phyloP scores from a whole-genome alignment of 352 stramenopile genomes.

The Globisporangium viniferum region DNA sequence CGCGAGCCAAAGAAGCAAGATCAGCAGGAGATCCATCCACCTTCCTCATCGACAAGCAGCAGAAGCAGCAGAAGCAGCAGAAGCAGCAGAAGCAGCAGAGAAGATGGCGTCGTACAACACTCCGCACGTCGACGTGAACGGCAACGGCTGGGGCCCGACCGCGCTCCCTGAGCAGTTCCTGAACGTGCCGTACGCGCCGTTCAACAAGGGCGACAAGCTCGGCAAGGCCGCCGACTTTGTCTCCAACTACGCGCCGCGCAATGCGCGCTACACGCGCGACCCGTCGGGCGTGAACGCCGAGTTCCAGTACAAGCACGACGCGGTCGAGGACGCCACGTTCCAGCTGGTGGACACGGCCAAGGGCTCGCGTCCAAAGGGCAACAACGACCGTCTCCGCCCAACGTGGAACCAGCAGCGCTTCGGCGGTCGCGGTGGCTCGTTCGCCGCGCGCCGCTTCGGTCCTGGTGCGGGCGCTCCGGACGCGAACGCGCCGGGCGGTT shows the following conservation, averaged over 20 bases:
- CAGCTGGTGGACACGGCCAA: slow-evolving; percentile 94
- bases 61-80: slow-evolving; percentile 1
- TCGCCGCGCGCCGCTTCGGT: slow-evolving; percentile 24
- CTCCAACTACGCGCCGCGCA: slow-evolving; percentile 65
- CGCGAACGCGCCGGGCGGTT: slow-evolving; percentile 37
- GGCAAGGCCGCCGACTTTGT: slow-evolving; percentile 94
- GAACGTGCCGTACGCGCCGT: slow-evolving; percentile 93
- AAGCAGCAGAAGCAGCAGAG: background rate
- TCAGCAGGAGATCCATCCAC: background rate
- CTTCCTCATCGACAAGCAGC: background rate
- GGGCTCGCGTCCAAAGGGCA: slow-evolving; percentile 59
- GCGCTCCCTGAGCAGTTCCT: slow-evolving; percentile 88
- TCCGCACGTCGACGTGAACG: slow-evolving; percentile 81
- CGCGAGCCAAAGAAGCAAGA: background rate
- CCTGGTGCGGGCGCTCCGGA: slow-evolving; percentile 22
- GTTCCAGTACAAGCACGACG: slow-evolving; percentile 94
- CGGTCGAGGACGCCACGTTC: slow-evolving; percentile 90
- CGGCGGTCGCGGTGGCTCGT: slow-evolving; percentile 50
- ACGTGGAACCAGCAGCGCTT: slow-evolving; percentile 88
- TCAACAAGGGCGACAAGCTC: slow-evolving; percentile 95
- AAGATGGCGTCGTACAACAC: slow-evolving; percentile 74
- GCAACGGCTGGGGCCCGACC: slow-evolving; percentile 81
- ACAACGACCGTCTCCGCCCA: slow-evolving; percentile 71
- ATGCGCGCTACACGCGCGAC: slow-evolving; percentile 53
- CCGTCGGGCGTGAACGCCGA: slow-evolving; percentile 88